phyloP scores from a whole-genome alignment of 2,329 filamentous ascomycete genomes.

The Cercospora sp. region DNA sequence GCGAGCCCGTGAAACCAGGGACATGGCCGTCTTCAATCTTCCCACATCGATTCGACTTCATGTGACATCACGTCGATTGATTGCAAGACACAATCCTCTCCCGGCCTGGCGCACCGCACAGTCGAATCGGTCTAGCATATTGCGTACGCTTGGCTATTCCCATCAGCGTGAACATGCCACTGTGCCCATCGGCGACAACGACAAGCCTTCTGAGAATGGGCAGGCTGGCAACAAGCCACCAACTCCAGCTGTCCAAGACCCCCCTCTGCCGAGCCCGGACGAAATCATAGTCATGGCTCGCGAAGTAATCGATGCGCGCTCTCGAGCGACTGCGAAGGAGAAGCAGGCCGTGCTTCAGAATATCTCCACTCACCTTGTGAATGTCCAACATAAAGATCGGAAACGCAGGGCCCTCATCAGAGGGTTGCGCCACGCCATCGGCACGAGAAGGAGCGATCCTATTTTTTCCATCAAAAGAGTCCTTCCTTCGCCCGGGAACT shows the following conservation, averaged over 20 bases:
- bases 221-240: neutral
- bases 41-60: slow-evolving; percentile 15
- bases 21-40: slow-evolving; percentile 15
- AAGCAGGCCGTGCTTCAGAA: slow-evolving; percentile 9
- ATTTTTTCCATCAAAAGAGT: neutral
- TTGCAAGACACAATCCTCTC: neutral
- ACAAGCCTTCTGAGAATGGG: neutral
- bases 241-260: neutral
- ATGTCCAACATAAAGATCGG: neutral
- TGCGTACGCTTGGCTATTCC: neutral
- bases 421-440: neutral
- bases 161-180: slow-evolving; percentile 5
- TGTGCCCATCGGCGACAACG: slow-evolving; percentile 1
- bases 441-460: slow-evolving; percentile 1
- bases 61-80: neutral
- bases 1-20: neutral
- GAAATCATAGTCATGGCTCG: slow-evolving; percentile 13
- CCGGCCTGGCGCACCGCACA: neutral
- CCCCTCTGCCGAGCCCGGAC: neutral
- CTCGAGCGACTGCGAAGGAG: neutral
- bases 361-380: neutral
- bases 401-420: neutral
- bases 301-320: slow-evolving; percentile 3
- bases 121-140: neutral
- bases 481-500: neutral